A percentile compares a stretch with the other conserved stretches of the same genome.
These are phyloP conservation scores for Vicia faba DNA, from an alignment of 306 rosid genomes.

Conservation along the genomic window DNA sequence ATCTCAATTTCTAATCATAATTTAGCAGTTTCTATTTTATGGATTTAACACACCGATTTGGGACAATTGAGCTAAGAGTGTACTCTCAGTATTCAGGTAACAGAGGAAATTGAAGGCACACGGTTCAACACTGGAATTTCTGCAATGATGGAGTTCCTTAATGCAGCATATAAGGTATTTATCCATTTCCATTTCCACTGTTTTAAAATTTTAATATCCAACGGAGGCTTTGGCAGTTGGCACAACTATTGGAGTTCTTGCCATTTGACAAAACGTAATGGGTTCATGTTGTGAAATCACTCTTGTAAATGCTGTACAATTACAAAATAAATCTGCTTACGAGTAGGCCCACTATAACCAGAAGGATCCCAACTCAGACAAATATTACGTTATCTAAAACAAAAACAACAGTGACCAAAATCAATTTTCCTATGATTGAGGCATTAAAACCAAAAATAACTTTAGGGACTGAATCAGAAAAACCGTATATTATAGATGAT, in stretches of 20 bases:
- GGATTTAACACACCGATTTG: constrained; percentile 35
- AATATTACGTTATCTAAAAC: neutral
- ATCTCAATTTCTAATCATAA: constrained; percentile 31
- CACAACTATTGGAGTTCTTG: constrained; percentile 3
- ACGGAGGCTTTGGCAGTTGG: neutral
- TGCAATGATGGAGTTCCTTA: constrained; percentile 96
- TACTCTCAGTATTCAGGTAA: constrained; percentile 63
- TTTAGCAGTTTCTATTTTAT: constrained; percentile 13
- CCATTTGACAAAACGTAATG: neutral
- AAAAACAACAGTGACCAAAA: neutral
- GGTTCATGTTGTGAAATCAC: neutral
- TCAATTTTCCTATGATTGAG: neutral
- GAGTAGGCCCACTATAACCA: neutral
- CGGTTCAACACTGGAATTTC: constrained; percentile 98
- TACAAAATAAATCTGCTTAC: constrained; percentile 8
- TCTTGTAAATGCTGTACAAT: neutral
- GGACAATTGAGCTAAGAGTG: constrained; percentile 43
- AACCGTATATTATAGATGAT: neutral
- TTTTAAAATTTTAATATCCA: neutral
- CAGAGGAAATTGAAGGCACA: constrained; percentile 90
- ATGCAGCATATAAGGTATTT: constrained; percentile 81
- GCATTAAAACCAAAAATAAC: neutral
- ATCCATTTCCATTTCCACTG: neutral
- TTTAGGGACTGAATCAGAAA: neutral
- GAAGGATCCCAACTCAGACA: neutral